Evolutionary conservation across 306 rosid genomes (phyloP), one percentile per base, ranked within the genome.

Genomic region (Argentina anserina): DNA sequence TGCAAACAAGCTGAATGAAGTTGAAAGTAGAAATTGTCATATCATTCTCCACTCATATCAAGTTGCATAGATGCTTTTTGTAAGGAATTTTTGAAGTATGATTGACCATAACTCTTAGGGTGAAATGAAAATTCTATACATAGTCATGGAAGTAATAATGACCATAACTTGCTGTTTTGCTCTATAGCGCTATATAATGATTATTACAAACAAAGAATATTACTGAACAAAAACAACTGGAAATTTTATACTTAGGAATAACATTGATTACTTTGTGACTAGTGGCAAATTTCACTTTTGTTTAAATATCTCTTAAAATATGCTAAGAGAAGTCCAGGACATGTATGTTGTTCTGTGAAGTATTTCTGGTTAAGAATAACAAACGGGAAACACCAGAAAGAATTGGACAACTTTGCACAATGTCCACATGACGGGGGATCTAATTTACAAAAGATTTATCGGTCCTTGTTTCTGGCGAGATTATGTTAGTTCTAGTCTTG

Each of bases 331-430:
- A 41, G 55, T 42, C 63, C 20, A 71, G 55, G 39, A 40, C 55
- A 56, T 40, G 46, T 71, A 12, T 71, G 53, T 40, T 39, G 40
- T 56, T 55, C 50, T 71, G 18, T 71, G 40, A 71, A 71, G 75
- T 21, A 31, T 21, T 28, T 28, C 55, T 41, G 75, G 75, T 47
- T 71, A 58, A 71, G 75, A 58, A 71, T 41, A 58, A 34, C 45
- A 64, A 71, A 43, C 26, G 11, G 39, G 39, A 58, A 41, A 65
- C 56, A 77, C 49, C 45, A 53, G 49, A 23, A 53, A 69, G 60
- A 45, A 39, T 13, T 21, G 49, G 56, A 34, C 49, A 37, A 49
- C 47, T 55, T 49, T 73, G 33, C 6, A 43, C 69, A 73, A 25
- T 46, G 63, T 59, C n/a, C 40, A 53, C 61, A 2, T 73, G 23